Conservation (phyloP, 2,329 filamentous ascomycete genomes). For the Aspergillus costaricaensis region DNA sequence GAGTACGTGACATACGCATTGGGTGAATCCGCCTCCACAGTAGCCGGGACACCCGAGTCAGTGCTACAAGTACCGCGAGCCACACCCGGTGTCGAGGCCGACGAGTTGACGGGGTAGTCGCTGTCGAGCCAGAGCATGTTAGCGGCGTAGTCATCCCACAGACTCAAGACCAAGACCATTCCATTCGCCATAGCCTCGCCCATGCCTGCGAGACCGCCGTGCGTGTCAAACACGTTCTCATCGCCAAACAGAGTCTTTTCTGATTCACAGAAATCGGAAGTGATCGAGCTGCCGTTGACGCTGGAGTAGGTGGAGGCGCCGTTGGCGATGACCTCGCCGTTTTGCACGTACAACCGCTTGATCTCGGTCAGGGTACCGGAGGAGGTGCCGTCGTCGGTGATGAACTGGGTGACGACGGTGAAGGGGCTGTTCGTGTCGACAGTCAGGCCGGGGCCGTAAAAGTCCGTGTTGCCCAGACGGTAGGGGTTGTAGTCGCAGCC, state of each 20-base stretch:
- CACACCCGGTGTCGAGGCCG: slow-evolving; percentile 49
- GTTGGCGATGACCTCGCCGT: slow-evolving; percentile 62
- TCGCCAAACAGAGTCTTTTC: slow-evolving; percentile 61
- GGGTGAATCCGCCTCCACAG: slow-evolving; percentile 51
- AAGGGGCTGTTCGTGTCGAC: slow-evolving; percentile 60
- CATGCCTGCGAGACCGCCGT: slow-evolving; percentile 61
- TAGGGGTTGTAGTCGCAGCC: slow-evolving; percentile 72
- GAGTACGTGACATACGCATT: slow-evolving; percentile 58
- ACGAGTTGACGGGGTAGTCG: slow-evolving; percentile 56
- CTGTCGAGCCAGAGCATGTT: slow-evolving; percentile 77
- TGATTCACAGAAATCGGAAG: slow-evolving; percentile 57
- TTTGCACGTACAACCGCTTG: slow-evolving; percentile 66
- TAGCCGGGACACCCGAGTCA: slow-evolving; percentile 54
- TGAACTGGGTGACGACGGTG: slow-evolving; percentile 69
- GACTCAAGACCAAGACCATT: slow-evolving; percentile 64
- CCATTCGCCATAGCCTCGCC: slow-evolving; percentile 56
- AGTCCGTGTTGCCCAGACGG: slow-evolving; percentile 64
- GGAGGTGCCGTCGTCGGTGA: slow-evolving; percentile 53
- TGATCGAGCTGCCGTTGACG: slow-evolving; percentile 57
- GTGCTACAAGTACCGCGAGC: slow-evolving; percentile 58
- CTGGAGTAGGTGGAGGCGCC: slow-evolving; percentile 49
- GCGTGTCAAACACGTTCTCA: slow-evolving; percentile 53
- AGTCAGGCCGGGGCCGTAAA: slow-evolving; percentile 62
- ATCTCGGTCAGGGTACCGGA: slow-evolving; percentile 61
- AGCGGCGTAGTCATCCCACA: slow-evolving; percentile 66